A percentile compares a stretch with the other conserved stretches of the same genome.
phyloP scores from a whole-genome alignment of 1,284 basidiomycete genomes.

The Ustilago trichophora region DNA sequence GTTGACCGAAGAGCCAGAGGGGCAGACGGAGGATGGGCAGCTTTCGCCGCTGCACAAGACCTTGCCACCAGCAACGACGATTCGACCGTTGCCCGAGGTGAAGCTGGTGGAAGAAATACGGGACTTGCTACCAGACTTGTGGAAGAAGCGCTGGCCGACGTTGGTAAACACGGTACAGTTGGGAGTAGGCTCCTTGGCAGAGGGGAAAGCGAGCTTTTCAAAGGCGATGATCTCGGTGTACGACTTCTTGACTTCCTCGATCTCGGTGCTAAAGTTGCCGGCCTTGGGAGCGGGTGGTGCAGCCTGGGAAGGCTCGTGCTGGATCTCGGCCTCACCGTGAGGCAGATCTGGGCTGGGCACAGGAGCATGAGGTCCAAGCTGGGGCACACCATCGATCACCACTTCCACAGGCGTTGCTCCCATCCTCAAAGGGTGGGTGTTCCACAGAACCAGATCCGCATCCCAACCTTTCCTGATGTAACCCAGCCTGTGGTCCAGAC shows the following conservation, averaged over 20 bases:
- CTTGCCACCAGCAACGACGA: conserved; percentile 43
- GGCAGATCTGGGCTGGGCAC: conserved; percentile 19
- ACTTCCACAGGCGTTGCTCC: conserved; percentile 71
- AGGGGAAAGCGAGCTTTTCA: conserved; percentile 50
- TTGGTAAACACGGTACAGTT: conserved; percentile 49
- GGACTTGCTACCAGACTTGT: not conserved
- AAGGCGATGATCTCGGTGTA: conserved; percentile 40
- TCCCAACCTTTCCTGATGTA: conserved; percentile 74
- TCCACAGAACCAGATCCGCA: conserved; percentile 85
- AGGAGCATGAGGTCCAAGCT: conserved; percentile 56
- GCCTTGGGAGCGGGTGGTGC: conserved; percentile 22
- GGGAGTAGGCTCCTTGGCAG: conserved; percentile 4
- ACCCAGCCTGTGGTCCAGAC: conserved; percentile 83
- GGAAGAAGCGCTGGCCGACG: conserved; percentile 32
- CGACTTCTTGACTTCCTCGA: conserved; percentile 32
- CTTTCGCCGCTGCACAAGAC: conserved; percentile 37
- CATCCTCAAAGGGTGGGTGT: conserved; percentile 78
- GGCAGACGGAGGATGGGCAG: conserved; percentile 4
- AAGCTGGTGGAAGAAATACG: conserved; percentile 6
- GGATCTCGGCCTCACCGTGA: not conserved
- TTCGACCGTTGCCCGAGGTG: not conserved
- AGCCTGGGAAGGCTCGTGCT: not conserved
- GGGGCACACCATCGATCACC: conserved; percentile 73
- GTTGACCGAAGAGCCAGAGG: not conserved
- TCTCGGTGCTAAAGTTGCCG: conserved; percentile 47